These are phyloP conservation scores for Colletotrichum gloeosporioides DNA, from an alignment of 2,329 filamentous ascomycete species.

Conservation along the genomic window DNA sequence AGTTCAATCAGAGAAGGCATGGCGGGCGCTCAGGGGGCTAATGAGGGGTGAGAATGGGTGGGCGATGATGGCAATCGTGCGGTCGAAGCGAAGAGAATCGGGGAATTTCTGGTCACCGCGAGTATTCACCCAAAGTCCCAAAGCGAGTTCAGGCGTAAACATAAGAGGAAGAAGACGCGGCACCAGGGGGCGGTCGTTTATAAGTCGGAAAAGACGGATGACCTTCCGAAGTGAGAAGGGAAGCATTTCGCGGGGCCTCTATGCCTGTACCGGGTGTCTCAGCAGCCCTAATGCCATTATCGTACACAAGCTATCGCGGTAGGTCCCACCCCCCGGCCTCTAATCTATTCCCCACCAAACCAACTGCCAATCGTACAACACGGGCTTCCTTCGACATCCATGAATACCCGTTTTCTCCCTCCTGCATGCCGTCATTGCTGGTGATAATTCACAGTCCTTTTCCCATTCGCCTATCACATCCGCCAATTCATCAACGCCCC, in stretches of 20 bases:
- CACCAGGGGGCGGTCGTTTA: not conserved
- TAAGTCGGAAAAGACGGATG: not conserved
- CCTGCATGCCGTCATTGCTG: not conserved
- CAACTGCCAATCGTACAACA: not conserved
- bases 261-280: not conserved
- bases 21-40: not conserved
- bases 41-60: not conserved
- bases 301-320: not conserved
- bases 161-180: not conserved
- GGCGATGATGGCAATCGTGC: not conserved
- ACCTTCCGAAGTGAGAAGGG: not conserved
- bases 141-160: not conserved
- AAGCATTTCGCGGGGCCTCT: not conserved
- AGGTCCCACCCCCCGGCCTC: not conserved
- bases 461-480: not conserved
- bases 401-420: not conserved
- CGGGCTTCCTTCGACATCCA: not conserved
- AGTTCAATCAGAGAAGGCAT: slow-evolving; percentile 29
- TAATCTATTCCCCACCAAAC: not conserved
- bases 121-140: not conserved
- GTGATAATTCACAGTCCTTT: not conserved
- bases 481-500: not conserved
- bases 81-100: not conserved
- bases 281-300: slow-evolving; percentile 10
- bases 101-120: not conserved